Base-by-base conservation (phyloP, 805 yeast species). In the Candida sithepensis region DNA sequence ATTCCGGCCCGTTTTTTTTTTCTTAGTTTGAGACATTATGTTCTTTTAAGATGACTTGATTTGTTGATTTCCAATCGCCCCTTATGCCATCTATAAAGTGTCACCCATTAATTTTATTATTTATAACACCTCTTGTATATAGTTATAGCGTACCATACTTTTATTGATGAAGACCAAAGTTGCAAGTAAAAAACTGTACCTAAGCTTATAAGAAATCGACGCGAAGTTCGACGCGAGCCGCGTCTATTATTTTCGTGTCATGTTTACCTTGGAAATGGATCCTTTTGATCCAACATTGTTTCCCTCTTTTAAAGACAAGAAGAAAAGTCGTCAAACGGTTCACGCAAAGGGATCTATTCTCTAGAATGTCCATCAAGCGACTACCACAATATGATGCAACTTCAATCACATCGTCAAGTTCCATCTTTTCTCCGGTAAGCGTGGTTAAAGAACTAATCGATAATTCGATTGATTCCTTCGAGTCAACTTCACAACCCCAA, bases 361-460 rank as follows among this genome's bases (percentile, higher is more conserved):
- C 6, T 24, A 13, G 10, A 13, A 48, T 48, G 51, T 22, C 52
- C 13, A 64, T 64, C n/a, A 48, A 42, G 19, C 45, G 60, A 13
- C 47, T 65, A 3, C 51, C 59, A 2, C 59, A 52, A 18, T 43
- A 42, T 2, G 63, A 57, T 3, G 49, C 59, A 1, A 46, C 55
- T 4, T 49, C 59, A 0, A 55, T 65, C 30, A 53, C 52, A 1
- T 61, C 68, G 0, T 48, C 60, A 5, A 58, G 71, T 46, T 55
- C 75, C 48, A 55, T 73, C 1, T 55, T 58, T 24, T 63, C 68
- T 0, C 71, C 74, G 0, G 51, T 49, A 1, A 57, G 70, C 16
- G 76, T 69, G 10, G 59, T 72, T 20, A 69, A 68, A 47, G 77
- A 73, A 45, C 56, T 73, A 20, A 46, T 73, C 1, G 77, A 73